Percentiles rank a stretch among this genome's conserved stretches.
Conservation (phyloP, 768 basidiomycete genomes). For the Fomitopsis serialis region DNA sequence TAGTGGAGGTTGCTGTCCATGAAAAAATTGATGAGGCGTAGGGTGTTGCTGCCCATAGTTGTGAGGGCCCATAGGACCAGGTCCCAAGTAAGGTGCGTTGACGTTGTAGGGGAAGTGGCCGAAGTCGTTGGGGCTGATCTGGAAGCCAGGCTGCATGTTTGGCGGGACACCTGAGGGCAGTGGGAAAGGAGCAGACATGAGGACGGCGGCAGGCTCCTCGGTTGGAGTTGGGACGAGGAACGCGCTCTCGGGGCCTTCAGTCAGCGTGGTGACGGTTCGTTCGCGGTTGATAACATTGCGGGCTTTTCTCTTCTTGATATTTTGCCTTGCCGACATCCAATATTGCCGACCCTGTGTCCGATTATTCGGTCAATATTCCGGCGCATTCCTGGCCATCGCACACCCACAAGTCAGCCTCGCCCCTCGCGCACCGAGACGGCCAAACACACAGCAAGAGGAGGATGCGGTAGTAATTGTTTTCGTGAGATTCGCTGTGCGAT, state of each 20-base stretch:
- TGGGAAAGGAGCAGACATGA: constrained; percentile 35
- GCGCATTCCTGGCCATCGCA: neutral
- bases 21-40: constrained; percentile 20
- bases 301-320: constrained; percentile 58
- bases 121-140: constrained; percentile 28
- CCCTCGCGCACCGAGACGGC: too few species aligned
- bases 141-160: constrained; percentile 27
- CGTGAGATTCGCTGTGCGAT: neutral
- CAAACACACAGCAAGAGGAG: too few species aligned
- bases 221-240: constrained; percentile 46
- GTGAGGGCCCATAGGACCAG: constrained; percentile 26
- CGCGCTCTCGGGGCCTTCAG: constrained; percentile 50
- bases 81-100: constrained; percentile 19
- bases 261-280: constrained; percentile 65
- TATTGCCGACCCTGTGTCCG: neutral
- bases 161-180: constrained; percentile 27
- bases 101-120: constrained; percentile 31
- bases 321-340: constrained; percentile 54
- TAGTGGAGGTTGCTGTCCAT: constrained; percentile 2
- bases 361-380: constrained; percentile 1
- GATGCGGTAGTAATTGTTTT: too few species aligned
- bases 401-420: neutral
- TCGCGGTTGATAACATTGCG: constrained; percentile 50
- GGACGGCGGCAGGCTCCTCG: constrained; percentile 37
- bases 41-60: constrained; percentile 24